phyloP scores from a whole-genome alignment of 225 moss, liverwort and hornwort species.

The Anthoceros angustus region DNA sequence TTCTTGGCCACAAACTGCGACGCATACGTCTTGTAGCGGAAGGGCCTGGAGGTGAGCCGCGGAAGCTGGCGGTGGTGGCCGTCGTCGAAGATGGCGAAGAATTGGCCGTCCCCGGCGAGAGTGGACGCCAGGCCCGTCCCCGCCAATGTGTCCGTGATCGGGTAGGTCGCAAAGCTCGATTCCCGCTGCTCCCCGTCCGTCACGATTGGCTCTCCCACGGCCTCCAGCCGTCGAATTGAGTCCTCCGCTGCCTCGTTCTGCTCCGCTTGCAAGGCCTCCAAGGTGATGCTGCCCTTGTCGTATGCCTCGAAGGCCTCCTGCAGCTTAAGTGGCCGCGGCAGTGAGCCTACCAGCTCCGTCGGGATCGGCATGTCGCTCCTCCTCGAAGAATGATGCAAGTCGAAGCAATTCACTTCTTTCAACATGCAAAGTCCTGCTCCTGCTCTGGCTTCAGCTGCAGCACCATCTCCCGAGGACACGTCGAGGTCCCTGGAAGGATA shows the following conservation, averaged over 20 bases:
- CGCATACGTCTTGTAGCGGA: conserved; percentile 32
- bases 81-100: conserved; percentile 34
- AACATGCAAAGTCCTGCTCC: too few species aligned
- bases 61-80: conserved; percentile 41
- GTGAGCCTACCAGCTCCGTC: conserved; percentile 35
- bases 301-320: conserved; percentile 24
- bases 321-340: conserved; percentile 26
- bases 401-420: too few species aligned
- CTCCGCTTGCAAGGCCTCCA: conserved; percentile 15
- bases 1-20: conserved; percentile 30
- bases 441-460: too few species aligned
- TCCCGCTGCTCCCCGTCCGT: conserved; percentile 33
- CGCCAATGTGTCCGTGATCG: conserved; percentile 34
- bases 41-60: conserved; percentile 25
- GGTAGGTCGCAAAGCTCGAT: conserved; percentile 39
- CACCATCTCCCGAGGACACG: too few species aligned
- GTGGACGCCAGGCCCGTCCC: conserved; percentile 28
- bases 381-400: too few species aligned
- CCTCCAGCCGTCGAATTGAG: conserved; percentile 23
- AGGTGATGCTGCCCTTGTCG: conserved; percentile 23
- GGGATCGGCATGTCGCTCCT: conserved; percentile 21
- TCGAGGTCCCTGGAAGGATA: too few species aligned
- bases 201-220: conserved; percentile 16
- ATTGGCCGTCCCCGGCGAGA: conserved; percentile 27
- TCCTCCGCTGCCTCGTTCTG: conserved; percentile 31